Evolutionary conservation across 108 stramenopile genomes (phyloP).

Genomic region (Aurantiochytrium sp.): DNA sequence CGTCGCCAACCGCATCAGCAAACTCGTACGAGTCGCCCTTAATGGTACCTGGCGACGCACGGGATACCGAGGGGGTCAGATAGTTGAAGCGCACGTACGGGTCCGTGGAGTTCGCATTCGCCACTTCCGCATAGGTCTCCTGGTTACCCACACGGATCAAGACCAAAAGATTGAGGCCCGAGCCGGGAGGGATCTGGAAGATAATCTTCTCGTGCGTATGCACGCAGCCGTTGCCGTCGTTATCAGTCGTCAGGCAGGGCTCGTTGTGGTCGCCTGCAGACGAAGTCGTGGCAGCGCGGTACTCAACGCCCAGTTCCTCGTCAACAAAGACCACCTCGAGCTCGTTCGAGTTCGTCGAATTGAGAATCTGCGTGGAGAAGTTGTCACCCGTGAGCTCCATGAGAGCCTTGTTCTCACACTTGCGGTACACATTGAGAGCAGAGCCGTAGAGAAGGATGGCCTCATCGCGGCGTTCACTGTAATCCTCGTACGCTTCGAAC

Average conservation of each 20-base stretch:
- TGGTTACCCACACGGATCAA: neutral
- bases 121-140: neutral
- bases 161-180: neutral
- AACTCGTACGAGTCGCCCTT: neutral
- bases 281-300: neutral
- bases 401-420: neutral
- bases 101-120: neutral
- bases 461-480: neutral
- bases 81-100: neutral
- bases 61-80: neutral
- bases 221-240: neutral
- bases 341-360: neutral
- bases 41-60: neutral
- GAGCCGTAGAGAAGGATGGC: neutral
- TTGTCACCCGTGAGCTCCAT: slow-evolving; percentile 3
- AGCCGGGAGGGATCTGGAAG: neutral
- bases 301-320: neutral
- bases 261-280: neutral
- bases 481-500: neutral
- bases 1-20: neutral
- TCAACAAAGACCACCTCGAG: neutral
- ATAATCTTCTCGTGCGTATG: neutral
- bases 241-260: neutral
- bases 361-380: neutral
- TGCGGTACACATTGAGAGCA: neutral